Conservation (phyloP, 2,329 filamentous ascomycete genomes). For the Penicillium sp. region DNA sequence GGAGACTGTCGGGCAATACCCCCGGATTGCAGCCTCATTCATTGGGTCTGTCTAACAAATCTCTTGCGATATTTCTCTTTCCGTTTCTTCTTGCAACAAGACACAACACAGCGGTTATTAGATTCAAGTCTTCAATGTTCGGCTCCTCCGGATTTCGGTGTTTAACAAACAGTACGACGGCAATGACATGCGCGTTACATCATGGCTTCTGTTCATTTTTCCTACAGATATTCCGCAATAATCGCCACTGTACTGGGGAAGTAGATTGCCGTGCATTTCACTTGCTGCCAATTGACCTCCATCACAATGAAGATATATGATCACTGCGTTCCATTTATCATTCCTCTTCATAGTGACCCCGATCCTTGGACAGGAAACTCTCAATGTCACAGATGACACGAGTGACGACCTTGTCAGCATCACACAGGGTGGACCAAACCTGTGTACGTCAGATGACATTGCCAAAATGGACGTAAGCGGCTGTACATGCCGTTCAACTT, state of each 20-base stretch:
- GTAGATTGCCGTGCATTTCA: background rate
- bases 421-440: background rate
- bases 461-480: background rate
- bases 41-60: background rate
- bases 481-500: background rate
- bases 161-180: background rate
- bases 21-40: background rate
- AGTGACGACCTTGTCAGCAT: background rate
- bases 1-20: no score
- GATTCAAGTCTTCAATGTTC: background rate
- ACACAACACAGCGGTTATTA: background rate
- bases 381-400: background rate
- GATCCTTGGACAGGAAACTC: background rate
- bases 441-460: slow-evolving; percentile 3
- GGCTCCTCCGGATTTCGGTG: background rate
- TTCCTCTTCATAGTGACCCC: background rate
- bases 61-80: background rate
- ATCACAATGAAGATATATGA: background rate
- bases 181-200: background rate
- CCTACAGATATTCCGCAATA: background rate
- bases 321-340: no score
- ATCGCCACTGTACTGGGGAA: no score
- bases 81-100: background rate
- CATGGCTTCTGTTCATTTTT: background rate
- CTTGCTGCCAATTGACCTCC: background rate